Evolutionary conservation across 116 monocot species (phyloP), one percentile per base, ranked within the genome.

Genomic region (Zostera marina): DNA sequence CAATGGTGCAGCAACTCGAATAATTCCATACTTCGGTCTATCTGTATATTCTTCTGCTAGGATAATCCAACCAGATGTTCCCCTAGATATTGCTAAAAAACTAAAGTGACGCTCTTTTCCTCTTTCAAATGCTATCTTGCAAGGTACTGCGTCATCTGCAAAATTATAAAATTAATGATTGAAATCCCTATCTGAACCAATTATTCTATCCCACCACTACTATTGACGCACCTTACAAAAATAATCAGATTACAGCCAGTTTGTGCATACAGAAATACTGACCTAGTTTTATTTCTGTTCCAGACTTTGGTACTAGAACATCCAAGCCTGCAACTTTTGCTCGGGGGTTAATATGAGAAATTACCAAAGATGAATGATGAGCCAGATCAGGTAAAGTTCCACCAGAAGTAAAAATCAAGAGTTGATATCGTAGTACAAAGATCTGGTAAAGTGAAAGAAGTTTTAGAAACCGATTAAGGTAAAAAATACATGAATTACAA

Each of bases 111-210:
- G 84, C 68, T 94, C 88, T 71, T 82, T 94, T 14, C 88, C 94
- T 68, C 88, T 84, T 60, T 94, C 88, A 63, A 94, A 94, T 68
- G 94, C 94, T 79, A 94, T 85, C 75, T 84, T 81, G 70, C 94
- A 94, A 57, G 77, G 77, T 53, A 94, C 38, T 46, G 84, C 79
- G 54, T 81, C 79, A 47, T 38, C 93, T 93, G 72, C 15, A 13
- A 70, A 49, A 47, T 24, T 6, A 52, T 38, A 41, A 26, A 57
- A 13, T 59, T 42, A 9, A 54, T 41, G 51, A 51, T 12, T 11
- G 10, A 32, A 17, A 63, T 41, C 8, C 26, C 12, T 21, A 43
- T 11, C 42, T 25, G n/a, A 61, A 9, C 59, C 5, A 41, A 38
- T 26, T 17, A 17, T 56, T 26, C 12, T 38, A 38, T 9, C 0